Evolutionary conservation across 371 early-diverging fungal genomes (phyloP).

Genomic region (Entomophthora muscae): DNA sequence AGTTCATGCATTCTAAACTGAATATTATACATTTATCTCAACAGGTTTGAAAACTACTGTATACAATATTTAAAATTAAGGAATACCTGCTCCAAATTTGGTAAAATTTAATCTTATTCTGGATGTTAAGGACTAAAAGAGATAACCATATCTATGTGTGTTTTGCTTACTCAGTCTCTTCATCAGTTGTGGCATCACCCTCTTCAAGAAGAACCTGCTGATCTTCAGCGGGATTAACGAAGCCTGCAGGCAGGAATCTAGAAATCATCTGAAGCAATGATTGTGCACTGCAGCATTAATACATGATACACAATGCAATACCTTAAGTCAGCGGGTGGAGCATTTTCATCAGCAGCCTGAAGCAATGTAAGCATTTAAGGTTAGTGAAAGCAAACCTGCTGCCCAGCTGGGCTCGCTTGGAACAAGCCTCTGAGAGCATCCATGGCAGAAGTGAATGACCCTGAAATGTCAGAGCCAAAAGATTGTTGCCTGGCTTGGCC

Average conservation of each 20-base stretch:
- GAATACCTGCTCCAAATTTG: no score
- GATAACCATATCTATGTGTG: no score
- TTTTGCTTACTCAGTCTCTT: no score
- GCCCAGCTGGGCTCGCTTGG: background rate
- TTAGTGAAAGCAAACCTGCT: background rate
- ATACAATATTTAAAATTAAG: no score
- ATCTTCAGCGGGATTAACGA: background rate
- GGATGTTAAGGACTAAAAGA: no score
- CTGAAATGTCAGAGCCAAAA: background rate
- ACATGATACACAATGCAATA: background rate
- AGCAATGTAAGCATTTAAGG: no score
- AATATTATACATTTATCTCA: no score
- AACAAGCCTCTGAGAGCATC: background rate
- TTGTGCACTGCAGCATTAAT: background rate
- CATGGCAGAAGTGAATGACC: background rate
- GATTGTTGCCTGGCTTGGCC: background rate
- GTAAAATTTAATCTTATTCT: no score
- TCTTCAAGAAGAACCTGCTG: background rate
- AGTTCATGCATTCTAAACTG: no score
- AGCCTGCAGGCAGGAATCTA: background rate
- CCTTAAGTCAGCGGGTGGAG: background rate
- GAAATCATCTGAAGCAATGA: background rate
- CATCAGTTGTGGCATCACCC: background rate
- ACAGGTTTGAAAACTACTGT: no score
- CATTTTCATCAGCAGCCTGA: background rate